Evolutionary conservation across 2,329 filamentous ascomycete species (phyloP).

Genomic region (Nothopassalora personata): DNA sequence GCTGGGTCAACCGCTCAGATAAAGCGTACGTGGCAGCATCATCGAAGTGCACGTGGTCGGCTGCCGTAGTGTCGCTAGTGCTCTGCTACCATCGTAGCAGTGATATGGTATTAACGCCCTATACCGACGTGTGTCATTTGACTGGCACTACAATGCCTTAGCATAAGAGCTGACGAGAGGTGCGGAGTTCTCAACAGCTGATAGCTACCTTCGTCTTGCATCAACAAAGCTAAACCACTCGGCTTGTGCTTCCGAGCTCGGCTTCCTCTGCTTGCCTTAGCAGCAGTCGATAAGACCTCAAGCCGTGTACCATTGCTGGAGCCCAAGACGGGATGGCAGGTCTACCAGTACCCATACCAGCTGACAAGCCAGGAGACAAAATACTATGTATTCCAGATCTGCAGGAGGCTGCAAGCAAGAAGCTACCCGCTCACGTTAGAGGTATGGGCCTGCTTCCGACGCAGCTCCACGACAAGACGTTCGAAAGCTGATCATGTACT

Average conservation of each 20-base stretch:
- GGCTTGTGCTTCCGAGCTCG: not conserved
- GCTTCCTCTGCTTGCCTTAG: too few species aligned
- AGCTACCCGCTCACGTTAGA: constrained; percentile 11
- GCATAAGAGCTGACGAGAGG: not conserved
- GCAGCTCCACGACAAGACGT: not conserved
- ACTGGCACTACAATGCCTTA: not conserved
- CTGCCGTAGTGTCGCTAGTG: not conserved
- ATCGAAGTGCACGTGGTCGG: not conserved
- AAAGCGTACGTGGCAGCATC: not conserved
- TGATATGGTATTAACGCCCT: not conserved
- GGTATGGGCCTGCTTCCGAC: constrained; percentile 1
- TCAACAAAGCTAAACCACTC: not conserved
- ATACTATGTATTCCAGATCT: constrained; percentile 25
- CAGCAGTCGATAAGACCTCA: not conserved
- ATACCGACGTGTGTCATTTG: not conserved
- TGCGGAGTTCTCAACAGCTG: not conserved
- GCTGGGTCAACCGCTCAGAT: too few species aligned
- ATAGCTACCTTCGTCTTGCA: not conserved
- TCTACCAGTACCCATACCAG: constrained; percentile 16
- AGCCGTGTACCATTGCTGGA: not conserved
- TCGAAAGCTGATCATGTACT: not conserved
- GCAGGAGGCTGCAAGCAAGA: constrained; percentile 18
- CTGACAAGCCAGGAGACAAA: constrained; percentile 6
- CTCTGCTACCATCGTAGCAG: not conserved
- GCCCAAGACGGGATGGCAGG: constrained; percentile 15